Percentiles rank a stretch among this genome's conserved stretches.
phyloP scores from a whole-genome alignment of 768 basidiomycete species.

The Trametes punicea region DNA sequence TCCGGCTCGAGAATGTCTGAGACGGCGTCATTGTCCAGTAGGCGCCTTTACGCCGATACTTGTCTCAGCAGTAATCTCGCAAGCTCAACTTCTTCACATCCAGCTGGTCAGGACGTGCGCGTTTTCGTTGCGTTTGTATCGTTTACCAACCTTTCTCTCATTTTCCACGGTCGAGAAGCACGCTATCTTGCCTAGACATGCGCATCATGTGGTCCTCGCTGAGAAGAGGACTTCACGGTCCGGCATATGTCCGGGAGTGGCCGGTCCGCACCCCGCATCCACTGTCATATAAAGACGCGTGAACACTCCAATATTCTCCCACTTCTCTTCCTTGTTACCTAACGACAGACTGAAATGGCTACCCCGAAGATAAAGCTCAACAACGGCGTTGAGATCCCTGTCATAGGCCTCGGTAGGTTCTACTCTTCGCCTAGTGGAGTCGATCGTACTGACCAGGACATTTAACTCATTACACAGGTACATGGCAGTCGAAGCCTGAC shows the following conservation, averaged over 20 bases:
- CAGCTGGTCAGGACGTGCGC: background rate
- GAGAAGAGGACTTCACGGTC: background rate
- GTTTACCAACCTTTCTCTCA: background rate
- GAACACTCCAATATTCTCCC: background rate
- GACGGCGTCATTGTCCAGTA: too few relatives aligned
- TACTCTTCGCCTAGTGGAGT: background rate
- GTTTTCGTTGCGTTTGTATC: background rate
- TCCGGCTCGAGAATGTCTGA: too few relatives aligned
- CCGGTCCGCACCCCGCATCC: background rate
- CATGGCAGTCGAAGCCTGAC: slow-evolving; percentile 76
- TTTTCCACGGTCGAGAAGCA: too few relatives aligned
- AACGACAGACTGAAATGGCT: slow-evolving; percentile 6
- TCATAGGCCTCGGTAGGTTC: slow-evolving; percentile 53
- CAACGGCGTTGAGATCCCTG: slow-evolving; percentile 53
- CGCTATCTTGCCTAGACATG: background rate
- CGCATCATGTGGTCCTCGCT: background rate
- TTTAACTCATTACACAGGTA: slow-evolving; percentile 49
- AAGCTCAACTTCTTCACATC: too few relatives aligned
- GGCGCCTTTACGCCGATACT: too few relatives aligned
- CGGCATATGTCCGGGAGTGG: slow-evolving; percentile 1
- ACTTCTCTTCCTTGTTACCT: background rate
- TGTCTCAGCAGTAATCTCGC: too few relatives aligned
- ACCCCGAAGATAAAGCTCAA: slow-evolving; percentile 55
- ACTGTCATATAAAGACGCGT: slow-evolving; percentile 5
- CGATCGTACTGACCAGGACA: slow-evolving; percentile 3